Conservation (phyloP, 129 eudicot genomes). For the Flaveria sonorensis region DNA sequence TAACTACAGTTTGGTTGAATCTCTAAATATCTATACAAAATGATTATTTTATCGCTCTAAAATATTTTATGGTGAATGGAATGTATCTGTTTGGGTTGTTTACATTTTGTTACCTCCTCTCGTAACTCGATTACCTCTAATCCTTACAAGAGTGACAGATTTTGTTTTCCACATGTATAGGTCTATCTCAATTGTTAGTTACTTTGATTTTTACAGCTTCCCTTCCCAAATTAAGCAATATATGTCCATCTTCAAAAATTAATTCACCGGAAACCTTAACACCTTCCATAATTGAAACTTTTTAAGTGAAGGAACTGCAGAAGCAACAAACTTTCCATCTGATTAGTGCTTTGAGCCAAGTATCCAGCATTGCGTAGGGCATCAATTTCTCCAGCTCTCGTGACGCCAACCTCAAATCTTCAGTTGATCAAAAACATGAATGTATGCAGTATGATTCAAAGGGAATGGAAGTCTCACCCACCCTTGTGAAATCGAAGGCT, state of each 20-base stretch:
- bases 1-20: too few relatives aligned
- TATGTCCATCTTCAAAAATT: slow-evolving; percentile 45
- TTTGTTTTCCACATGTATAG: slow-evolving; percentile 60
- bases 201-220: slow-evolving; percentile 69
- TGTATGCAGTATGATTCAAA: too few relatives aligned
- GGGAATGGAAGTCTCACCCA: too few relatives aligned
- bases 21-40: too few relatives aligned
- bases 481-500: too few relatives aligned
- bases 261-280: slow-evolving; percentile 76
- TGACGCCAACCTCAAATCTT: slow-evolving; percentile 69
- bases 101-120: too few relatives aligned
- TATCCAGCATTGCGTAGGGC: slow-evolving; percentile 87
- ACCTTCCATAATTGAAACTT: slow-evolving; percentile 61
- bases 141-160: too few relatives aligned
- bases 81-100: too few relatives aligned
- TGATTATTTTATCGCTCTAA: too few relatives aligned
- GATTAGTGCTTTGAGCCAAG: slow-evolving; percentile 50
- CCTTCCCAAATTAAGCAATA: slow-evolving; percentile 74
- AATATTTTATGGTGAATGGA: too few relatives aligned
- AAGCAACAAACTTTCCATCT: slow-evolving; percentile 39
- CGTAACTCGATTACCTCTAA: too few relatives aligned
- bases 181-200: slow-evolving; percentile 84
- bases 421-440: neutral
- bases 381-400: slow-evolving; percentile 86
- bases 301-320: slow-evolving; percentile 92